Evolutionary conservation across 345 rosid species (phyloP), one percentile per base, ranked within the genome.

Genomic region (Euphorbia lathyris): DNA sequence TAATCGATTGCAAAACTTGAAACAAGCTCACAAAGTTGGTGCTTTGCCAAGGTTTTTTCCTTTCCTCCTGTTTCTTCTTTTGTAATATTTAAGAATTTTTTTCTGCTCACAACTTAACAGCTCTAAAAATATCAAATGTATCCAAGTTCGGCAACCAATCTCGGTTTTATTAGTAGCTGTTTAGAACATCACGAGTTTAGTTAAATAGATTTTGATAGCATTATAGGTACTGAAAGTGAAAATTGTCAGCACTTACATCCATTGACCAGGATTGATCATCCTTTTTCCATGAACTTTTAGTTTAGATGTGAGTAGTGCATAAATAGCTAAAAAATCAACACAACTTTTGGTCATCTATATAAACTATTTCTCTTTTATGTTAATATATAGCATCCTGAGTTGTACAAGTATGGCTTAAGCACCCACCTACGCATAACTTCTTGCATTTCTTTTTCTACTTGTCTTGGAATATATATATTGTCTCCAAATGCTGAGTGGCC

Each of bases 21-120:
- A 84, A 74, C 82, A 79, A 60, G 98, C 92, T 50, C 83, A 83
- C 52, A 92, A 92, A 85, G 82, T 71, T 76, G 93, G 92, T 78
- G 87, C 86, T 78, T 82, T 91, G 76, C 99, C 97, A n/a, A 95
- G 97, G 99, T 88, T 75, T 65, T 68, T 19, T 60, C 62, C 47
- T 55, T 25, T 36, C 51, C 42, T 23, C 45, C 22, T 57, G 13
- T 25, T 30, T 63, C 9, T 3, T n/a, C 17, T 27, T 11, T 10
- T 3, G 25, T 22, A 3, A 7, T 5, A 17, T 30, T n/a, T 58
- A 17, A 13, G 14, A 17, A 17, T 25, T 7, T 29, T 40, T 56
- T n/a, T 3, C 9, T 45, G 57, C 34, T 45, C 14, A 19, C 52
- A 63, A 43, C 30, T 22, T 42, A 17, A 51, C 30, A 19, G 7